Evolutionary conservation across 2,329 filamentous ascomycete species (phyloP), one percentile per base, ranked within the genome.

Genomic region (Phaeoacremonium minimum): DNA sequence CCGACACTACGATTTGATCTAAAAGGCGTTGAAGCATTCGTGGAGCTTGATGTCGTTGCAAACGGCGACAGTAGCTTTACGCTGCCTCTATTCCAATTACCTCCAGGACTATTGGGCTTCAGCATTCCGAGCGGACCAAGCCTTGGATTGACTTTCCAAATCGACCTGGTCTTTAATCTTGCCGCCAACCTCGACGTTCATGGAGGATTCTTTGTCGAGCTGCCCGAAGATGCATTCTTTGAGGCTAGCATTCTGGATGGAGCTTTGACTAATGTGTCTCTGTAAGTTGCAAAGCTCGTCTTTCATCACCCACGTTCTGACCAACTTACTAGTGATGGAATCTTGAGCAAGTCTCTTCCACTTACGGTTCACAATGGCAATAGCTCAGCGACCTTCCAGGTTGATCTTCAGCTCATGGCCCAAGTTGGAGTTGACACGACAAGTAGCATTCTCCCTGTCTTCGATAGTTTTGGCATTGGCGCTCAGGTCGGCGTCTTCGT

Each of bases 241-340:
- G 34, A 40, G 18, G 34, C 38, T 7, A 28, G 30, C 13, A 12
- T 40, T 15, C 8, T 28, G 4, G 19, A 40, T 11, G 34, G 38
- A 6, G 22, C 14, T 8, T 12, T 40, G 22, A 17, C 18, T 9
- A 20, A 36, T 11, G 6, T 15, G 13, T 30, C 26, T n/a, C 33
- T 40, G 34, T 40, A 30, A 31, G 38, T 28, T 18, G 13, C 4
- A 20, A 20, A 6, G 19, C n/a, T n/a, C n/a, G n/a, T n/a, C n/a
- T n/a, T n/a, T n/a, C n/a, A n/a, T n/a, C n/a, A n/a, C n/a, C n/a
- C n/a, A n/a, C n/a, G n/a, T n/a, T n/a, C n/a, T n/a, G n/a, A n/a
- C n/a, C n/a, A n/a, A n/a, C n/a, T n/a, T n/a, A n/a, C n/a, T 6
- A 40, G 38, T 18, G 30, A 37, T 12, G 38, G 38, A 11, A 40